Percentiles rank a stretch among this genome's conserved stretches.
These are phyloP conservation scores for Tillandsia fasciculata DNA, from an alignment of 176 grass and related monocot genomes.

Conservation along the genomic window DNA sequence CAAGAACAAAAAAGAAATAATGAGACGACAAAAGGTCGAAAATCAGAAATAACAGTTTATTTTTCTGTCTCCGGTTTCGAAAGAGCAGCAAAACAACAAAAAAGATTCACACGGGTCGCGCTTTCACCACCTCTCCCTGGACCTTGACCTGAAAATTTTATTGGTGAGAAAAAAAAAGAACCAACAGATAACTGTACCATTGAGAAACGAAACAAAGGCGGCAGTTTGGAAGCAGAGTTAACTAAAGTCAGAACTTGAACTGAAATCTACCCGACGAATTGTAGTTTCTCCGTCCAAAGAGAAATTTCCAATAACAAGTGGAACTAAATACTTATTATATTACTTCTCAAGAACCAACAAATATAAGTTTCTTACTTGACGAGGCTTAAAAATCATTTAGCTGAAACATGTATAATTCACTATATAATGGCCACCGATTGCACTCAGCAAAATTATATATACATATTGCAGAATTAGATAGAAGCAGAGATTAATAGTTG, in stretches of 20 bases:
- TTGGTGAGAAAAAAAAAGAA: background rate
- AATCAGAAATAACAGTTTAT: conserved; percentile 34
- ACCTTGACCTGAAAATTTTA: conserved; percentile 34
- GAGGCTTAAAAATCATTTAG: no score
- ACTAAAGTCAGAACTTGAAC: background rate
- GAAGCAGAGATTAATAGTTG: no score
- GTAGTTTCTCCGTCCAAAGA: no score
- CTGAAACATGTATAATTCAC: no score
- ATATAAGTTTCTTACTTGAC: no score
- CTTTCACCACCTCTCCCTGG: conserved; percentile 60
- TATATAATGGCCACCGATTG: no score
- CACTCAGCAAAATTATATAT: no score
- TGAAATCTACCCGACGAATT: no score
- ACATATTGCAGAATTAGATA: no score
- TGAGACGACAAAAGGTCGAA: conserved; percentile 22
- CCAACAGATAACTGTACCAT: background rate
- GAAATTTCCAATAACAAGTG: no score
- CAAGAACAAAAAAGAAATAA: conserved; percentile 35
- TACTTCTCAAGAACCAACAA: no score
- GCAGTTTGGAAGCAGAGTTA: background rate
- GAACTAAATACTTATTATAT: no score
- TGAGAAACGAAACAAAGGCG: conserved; percentile 1
- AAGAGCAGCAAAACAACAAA: background rate
- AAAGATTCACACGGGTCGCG: conserved; percentile 19
- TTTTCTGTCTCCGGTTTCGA: conserved; percentile 40